These are phyloP conservation scores for Lodderomyces pseudojiufengensis DNA, from an alignment of 1,139 yeast species.

Conservation along the genomic window DNA sequence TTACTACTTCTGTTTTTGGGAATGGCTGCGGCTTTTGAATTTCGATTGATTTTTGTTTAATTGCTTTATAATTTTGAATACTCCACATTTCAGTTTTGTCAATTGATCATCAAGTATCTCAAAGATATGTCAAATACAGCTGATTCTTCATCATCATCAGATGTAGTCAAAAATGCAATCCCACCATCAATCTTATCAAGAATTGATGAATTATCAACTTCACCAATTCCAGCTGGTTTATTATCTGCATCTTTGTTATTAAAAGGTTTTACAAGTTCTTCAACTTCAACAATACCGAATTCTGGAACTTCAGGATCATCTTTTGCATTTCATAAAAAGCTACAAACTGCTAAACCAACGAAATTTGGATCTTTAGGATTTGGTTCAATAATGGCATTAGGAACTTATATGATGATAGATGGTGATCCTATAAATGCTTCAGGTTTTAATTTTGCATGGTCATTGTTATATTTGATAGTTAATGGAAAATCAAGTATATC, in stretches of 20 bases:
- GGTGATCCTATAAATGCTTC: constrained; percentile 82
- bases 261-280: constrained; percentile 7
- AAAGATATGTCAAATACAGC: not conserved
- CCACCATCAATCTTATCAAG: constrained; percentile 3
- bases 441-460: constrained; percentile 89
- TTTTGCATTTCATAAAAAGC: constrained; percentile 7
- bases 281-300: constrained; percentile 5
- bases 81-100: not conserved
- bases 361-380: constrained; percentile 43
- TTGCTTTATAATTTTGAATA: not conserved
- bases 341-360: constrained; percentile 29
- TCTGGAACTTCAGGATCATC: constrained; percentile 8
- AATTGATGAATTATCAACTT: constrained; percentile 11
- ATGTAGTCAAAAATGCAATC: not conserved
- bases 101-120: not conserved
- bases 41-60: too few species aligned
- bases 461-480: constrained; percentile 67
- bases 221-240: constrained; percentile 15
- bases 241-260: constrained; percentile 13
- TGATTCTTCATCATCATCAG: not conserved
- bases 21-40: too few species aligned
- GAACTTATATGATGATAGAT: constrained; percentile 78
- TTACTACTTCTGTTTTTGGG: too few species aligned
- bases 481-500: constrained; percentile 63
- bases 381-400: constrained; percentile 70